Percentiles rank a stretch among this genome's conserved stretches.
phyloP scores from a whole-genome alignment of 2,329 filamentous ascomycete species.

The Aspergillus glaucus region DNA sequence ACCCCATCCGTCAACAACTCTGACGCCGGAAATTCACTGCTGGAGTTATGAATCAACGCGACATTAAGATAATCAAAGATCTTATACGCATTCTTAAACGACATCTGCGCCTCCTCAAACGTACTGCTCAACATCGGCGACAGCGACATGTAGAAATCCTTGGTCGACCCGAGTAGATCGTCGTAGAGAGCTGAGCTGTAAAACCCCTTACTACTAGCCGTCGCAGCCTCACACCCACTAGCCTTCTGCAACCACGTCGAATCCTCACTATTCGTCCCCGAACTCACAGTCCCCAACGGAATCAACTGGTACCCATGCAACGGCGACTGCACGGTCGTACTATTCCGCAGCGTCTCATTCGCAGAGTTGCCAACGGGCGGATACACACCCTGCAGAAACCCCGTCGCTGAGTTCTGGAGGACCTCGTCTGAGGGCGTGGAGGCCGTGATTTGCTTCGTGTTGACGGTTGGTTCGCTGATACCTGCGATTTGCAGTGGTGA shows the following conservation, averaged over 20 bases:
- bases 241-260: constrained; percentile 54
- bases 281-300: constrained; percentile 58
- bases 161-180: constrained; percentile 42
- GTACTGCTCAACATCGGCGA: constrained; percentile 48
- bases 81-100: constrained; percentile 58
- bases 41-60: constrained; percentile 56
- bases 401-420: constrained; percentile 70
- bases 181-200: constrained; percentile 49
- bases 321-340: constrained; percentile 59
- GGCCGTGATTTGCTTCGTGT: constrained; percentile 63
- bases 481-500: constrained; percentile 57
- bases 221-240: constrained; percentile 50
- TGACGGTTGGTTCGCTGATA: constrained; percentile 61
- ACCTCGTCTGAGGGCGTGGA: constrained; percentile 69
- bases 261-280: constrained; percentile 55
- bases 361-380: constrained; percentile 60
- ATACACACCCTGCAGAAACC: constrained; percentile 81
- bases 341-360: constrained; percentile 63
- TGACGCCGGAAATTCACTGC: constrained; percentile 50
- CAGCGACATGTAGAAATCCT: constrained; percentile 49
- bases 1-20: constrained; percentile 55
- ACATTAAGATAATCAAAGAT: constrained; percentile 63
- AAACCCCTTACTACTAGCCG: constrained; percentile 54
- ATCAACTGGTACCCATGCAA: constrained; percentile 80
- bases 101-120: constrained; percentile 44